Evolutionary conservation across 1,284 basidiomycete genomes (phyloP), one percentile per base, ranked within the genome.

Genomic region (Cutaneotrichosporon cavernicola): DNA sequence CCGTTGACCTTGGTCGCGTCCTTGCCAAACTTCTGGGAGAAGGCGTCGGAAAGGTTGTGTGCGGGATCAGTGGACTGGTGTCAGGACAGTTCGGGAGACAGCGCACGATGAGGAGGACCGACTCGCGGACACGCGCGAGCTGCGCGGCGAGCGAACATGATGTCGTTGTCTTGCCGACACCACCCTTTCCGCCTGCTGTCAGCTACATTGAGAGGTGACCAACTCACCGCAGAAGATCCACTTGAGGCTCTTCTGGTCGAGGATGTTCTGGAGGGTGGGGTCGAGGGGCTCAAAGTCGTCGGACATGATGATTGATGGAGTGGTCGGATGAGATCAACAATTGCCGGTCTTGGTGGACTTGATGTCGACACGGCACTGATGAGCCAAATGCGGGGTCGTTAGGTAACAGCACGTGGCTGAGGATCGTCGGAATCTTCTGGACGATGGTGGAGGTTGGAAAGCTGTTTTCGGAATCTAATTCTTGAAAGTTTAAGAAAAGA

Each of bases 1-100:
- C 97, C 96, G 74, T 97, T 98, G 61, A 99, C 97, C 82, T 91
- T 92, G n/a, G 95, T 99, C 38, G 96, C 96, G 79, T 99, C 97
- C 77, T 98, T 98, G 68, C 92, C 93, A 81, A 99, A 99, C 83
- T 99, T 99, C 79, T 99, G 96, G 13, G 93, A 92, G 80, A 99
- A 99, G 8, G 97, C 96, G 81, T 99, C 96, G 16, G 95, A 97
- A 47, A 99, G 84, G 81, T 99, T 99, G 84, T 99, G 96, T 47
- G 96, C 96, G 13, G 96, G 97, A 81, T 99, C 96, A 9, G 96
- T 99, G 13, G 95, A 98, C 93, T 97, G 75, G 26, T 4, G 49
- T 58, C 5, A 62, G 43, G n/a, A 22, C 9, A 4, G 21, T 3
- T 2, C 3, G 1, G 18, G 9, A 7, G 22, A 4, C 10, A 26